Evolutionary conservation across 129 eudicot genomes (phyloP).

Genomic region (Calendula officinalis): DNA sequence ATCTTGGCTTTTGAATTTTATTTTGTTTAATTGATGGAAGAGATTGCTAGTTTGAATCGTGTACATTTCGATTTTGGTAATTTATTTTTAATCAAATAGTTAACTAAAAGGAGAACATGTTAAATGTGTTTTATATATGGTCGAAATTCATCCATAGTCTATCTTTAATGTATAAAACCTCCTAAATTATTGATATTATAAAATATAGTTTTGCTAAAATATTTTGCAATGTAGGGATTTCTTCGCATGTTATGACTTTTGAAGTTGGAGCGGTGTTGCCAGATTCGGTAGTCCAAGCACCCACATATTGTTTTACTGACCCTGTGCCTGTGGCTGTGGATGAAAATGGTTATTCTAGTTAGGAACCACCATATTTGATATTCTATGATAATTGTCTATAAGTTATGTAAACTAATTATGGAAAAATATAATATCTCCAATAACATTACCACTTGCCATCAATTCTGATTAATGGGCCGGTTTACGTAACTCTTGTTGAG

Average conservation of each 20-base stretch:
- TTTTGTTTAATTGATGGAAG: neutral
- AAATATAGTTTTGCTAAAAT: neutral
- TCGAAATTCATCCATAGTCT: neutral
- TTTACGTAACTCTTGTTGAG: no score
- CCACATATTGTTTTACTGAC: conserved; percentile 28
- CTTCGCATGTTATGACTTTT: conserved; percentile 39
- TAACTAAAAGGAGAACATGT: neutral
- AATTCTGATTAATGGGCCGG: no score
- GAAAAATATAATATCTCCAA: no score
- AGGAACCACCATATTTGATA: neutral
- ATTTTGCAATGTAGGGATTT: conserved; percentile 26
- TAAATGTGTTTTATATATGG: neutral
- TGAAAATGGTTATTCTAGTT: neutral
- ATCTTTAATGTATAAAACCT: no score
- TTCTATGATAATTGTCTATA: no score
- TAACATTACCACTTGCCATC: no score
- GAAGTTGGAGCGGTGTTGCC: conserved; percentile 41
- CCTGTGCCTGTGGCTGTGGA: neutral
- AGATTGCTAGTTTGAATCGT: neutral
- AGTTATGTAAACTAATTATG: no score
- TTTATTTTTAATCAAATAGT: neutral
- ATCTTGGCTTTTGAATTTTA: neutral
- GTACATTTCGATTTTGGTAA: neutral
- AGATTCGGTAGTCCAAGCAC: conserved; percentile 36
- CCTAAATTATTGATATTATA: neutral